Evolutionary conservation across 441 rosid species (phyloP), one percentile per base, ranked within the genome.

Genomic region (Geranium incanum): DNA sequence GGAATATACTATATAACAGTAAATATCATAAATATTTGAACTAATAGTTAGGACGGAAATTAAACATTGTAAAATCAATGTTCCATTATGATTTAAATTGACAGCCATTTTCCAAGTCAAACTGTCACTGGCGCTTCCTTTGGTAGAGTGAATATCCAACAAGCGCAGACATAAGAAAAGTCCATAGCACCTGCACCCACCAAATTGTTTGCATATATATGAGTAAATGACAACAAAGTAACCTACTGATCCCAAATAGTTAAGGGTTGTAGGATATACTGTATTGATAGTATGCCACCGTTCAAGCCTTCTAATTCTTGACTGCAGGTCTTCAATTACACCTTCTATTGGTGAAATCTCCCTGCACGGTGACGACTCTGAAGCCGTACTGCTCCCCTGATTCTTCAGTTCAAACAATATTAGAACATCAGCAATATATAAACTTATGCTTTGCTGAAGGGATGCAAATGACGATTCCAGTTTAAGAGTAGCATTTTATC

Each of bases 101-200:
- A 16, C 18, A 52, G 5, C 36, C 36, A 16, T 60, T 60, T 60
- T 18, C 36, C 13, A 19, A 60, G 65, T 60, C 36, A 21, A 60
- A 60, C 3, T 12, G 71, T 85, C 80, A 91, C 33, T 76, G 94
- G 50, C 87, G 94, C 86, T 82, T 91, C 83, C 93, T 84, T 76
- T 87, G 99, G 86, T 95, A 95, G 77, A 95, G 97, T 11, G 98
- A 88, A 81, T 93, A 93, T 55, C 98, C 99, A 78, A 93, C 89
- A 59, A 93, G 84, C 19, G 99, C 96, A 69, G 98, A 95, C 97
- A 95, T 95, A 70, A 93, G 72, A 79, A 95, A 93, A 1, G 99
- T 91, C 99, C 97, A 93, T 7, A 93, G 78, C 41, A 95, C 97
- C 99, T 95, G 88, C 81, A 71, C 75, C 57, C 81, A 71, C 75